Evolutionary conservation across 345 rosid species (phyloP), one percentile per base, ranked within the genome.

Genomic region (Camelina sativa): DNA sequence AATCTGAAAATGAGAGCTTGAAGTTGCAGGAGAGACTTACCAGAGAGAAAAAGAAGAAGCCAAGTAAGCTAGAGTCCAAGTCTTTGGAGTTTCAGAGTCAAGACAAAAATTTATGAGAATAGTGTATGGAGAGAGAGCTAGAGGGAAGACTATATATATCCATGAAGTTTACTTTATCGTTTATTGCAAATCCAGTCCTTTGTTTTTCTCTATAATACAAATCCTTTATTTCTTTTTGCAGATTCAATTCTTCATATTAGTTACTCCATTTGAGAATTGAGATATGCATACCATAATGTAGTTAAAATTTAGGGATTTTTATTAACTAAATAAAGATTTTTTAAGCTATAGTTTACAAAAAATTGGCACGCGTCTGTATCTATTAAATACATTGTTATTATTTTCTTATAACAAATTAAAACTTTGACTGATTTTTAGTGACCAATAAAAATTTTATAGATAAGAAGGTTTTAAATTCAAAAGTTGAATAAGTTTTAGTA

Each of bases 31-130:
- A 44, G 34, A 57, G 51, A 47, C 8, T 74, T 74, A 73, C 58
- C 65, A 73, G 65, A 55, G 64, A 28, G 16, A 35, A 51, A 22
- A 38, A 16, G 48, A 55, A 12, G 38, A 13, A 64, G 77, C 55
- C 68, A 52, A 72, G 76, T 72, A 30, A 63, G 76, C 53, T 16
- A 51, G 28, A 61, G 51, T 59, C 59, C 8, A 68, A 62, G 69
- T 62, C 53, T 51, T 61, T 5, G 15, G 30, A 37, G 60, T 50
- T 72, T 38, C 15, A n/a, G 63, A 54, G 67, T 60, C 2, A 6
- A 25, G 52, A 17, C 55, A 69, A 69, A 28, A 16, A 1, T 7
- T 67, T 8, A 0, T 37, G 61, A 67, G 22, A 2, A 22, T 51
- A 10, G 11, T 48, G 32, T 52, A 20, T 54, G 12, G 41, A 69